Conservation (phyloP, 345 rosid species). For the Barbarea vulgaris region DNA sequence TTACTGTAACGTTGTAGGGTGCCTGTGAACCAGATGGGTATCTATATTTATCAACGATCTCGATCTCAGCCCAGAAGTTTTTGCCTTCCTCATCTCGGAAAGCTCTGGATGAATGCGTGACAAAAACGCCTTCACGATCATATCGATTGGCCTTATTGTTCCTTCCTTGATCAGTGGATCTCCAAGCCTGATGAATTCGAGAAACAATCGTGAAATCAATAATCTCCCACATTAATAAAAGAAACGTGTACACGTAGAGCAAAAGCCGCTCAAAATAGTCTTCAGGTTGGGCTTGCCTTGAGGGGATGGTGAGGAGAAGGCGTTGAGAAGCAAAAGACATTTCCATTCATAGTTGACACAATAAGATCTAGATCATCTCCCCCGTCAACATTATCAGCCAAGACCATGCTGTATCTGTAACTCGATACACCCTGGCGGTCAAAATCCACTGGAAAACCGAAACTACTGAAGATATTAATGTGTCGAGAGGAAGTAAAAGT, state of each 20-base stretch:
- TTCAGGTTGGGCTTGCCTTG: conserved; percentile 59
- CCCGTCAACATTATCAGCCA: conserved; percentile 99
- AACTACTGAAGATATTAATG: conserved; percentile 10
- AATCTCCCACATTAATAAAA: conserved; percentile 60
- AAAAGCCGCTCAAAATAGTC: conserved; percentile 15
- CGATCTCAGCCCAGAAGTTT: conserved; percentile 95
- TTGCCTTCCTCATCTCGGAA: conserved; percentile 99
- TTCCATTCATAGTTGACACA: conserved; percentile 97
- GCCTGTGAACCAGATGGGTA: conserved; percentile 88
- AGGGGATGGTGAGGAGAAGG: conserved; percentile 96
- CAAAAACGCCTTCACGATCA: conserved; percentile 79
- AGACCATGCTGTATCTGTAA: conserved; percentile 91
- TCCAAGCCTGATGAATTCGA: conserved; percentile 81
- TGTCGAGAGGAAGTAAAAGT: conserved; percentile 12
- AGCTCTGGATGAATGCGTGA: conserved; percentile 84
- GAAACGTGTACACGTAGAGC: conserved; percentile 11
- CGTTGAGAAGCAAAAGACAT: conserved; percentile 98
- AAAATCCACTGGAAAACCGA: conserved; percentile 9
- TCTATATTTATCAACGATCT: conserved; percentile 86
- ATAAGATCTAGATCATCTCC: conserved; percentile 99
- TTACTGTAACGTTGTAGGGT: conserved; percentile 93
- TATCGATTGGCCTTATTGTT: conserved; percentile 73
- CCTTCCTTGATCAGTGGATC: conserved; percentile 90
- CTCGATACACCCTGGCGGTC: conserved; percentile 19
- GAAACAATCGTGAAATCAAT: conserved; percentile 34